A percentile compares a stretch with the other conserved stretches of the same genome.
Conservation (phyloP, 2,329 filamentous ascomycete genomes). For the Acarospora socialis region DNA sequence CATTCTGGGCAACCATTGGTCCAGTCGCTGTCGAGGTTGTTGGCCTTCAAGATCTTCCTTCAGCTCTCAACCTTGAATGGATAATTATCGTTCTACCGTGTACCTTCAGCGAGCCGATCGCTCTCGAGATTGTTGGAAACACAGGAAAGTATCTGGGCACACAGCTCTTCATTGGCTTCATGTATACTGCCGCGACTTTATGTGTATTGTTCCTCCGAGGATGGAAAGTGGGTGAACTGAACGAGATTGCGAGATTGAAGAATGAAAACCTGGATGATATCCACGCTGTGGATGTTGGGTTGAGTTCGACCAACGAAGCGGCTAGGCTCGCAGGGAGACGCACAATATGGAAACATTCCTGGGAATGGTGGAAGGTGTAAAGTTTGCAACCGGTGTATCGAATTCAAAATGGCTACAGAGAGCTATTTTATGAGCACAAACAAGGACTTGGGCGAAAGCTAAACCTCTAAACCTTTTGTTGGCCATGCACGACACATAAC, state of each 20-base stretch:
- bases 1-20: slow-evolving; percentile 44
- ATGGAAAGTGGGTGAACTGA: slow-evolving; percentile 26
- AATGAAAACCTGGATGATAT: no score
- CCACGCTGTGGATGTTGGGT: no score
- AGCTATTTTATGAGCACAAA: no score
- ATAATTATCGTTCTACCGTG: slow-evolving; percentile 40
- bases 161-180: slow-evolving; percentile 44
- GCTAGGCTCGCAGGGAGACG: no score
- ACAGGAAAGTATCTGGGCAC: slow-evolving; percentile 23
- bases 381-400: no score
- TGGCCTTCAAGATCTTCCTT: slow-evolving; percentile 42
- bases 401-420: no score
- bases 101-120: slow-evolving; percentile 40
- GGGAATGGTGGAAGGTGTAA: no score
- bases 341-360: no score
- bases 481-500: no score
- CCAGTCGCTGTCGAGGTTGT: slow-evolving; percentile 49
- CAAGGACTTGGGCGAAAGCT: no score
- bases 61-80: slow-evolving; percentile 45
- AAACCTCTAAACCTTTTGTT: no score
- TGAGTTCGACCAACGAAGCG: no score
- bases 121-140: slow-evolving; percentile 38
- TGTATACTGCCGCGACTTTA: slow-evolving; percentile 43
- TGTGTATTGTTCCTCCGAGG: slow-evolving; percentile 30
- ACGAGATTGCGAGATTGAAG: slow-evolving; percentile 6